phyloP scores from a whole-genome alignment of 371 early-diverging fungal genomes.

The Mortierella sp. region DNA sequence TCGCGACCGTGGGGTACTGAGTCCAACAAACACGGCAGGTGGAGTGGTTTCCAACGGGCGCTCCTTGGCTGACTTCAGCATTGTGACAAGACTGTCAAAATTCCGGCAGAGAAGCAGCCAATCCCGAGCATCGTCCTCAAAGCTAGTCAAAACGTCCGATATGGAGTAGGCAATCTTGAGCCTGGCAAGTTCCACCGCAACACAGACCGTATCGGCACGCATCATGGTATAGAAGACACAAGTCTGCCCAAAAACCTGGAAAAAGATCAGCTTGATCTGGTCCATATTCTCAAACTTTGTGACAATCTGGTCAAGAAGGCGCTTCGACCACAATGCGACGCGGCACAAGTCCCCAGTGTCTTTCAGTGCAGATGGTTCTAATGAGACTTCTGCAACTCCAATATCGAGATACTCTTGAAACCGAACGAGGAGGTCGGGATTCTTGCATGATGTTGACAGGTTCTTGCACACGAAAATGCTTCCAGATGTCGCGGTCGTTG shows the following conservation, averaged over 20 bases:
- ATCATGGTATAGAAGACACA: constrained; percentile 20
- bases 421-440: constrained; percentile 17
- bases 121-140: constrained; percentile 15
- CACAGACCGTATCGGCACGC: constrained; percentile 20
- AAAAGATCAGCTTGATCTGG: constrained; percentile 13
- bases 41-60: constrained; percentile 3
- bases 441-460: constrained; percentile 6
- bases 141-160: constrained; percentile 12
- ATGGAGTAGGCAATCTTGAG: constrained; percentile 25
- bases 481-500: constrained; percentile 20
- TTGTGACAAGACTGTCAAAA: constrained; percentile 19
- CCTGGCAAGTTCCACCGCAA: constrained; percentile 14
- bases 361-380: constrained; percentile 3
- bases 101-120: constrained; percentile 23
- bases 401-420: constrained; percentile 12
- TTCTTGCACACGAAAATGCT: constrained; percentile 26
- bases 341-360: constrained; percentile 21
- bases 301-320: constrained; percentile 18
- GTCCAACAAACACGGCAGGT: constrained; percentile 12
- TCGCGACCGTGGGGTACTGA: constrained; percentile 9
- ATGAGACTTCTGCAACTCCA: constrained; percentile 22
- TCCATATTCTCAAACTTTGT: constrained; percentile 19
- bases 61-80: constrained; percentile 13
- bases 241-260: constrained; percentile 17
- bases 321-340: constrained; percentile 21